Conservation (phyloP, 2,329 filamentous ascomycete genomes). For the Pseudocercospora eumusae region DNA sequence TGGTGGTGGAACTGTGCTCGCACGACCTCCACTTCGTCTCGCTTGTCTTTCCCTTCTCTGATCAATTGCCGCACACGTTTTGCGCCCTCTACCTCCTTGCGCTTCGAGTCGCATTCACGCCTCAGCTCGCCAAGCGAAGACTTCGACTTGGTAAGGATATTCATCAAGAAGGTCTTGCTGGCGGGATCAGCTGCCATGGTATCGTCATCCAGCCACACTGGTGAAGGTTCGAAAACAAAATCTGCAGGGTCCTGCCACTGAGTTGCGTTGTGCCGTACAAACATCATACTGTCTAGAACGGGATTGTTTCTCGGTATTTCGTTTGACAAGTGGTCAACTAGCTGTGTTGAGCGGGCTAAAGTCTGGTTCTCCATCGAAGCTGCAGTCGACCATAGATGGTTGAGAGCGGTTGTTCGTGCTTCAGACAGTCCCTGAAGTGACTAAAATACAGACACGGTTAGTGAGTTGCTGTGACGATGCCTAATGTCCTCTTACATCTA, state of each 20-base stretch:
- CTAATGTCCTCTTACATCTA: constrained; percentile 65
- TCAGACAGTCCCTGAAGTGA: constrained; percentile 89
- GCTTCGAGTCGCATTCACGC: constrained; percentile 81
- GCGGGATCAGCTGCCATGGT: constrained; percentile 81
- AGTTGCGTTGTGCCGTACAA: constrained; percentile 83
- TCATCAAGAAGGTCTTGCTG: constrained; percentile 87
- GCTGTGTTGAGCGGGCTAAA: constrained; percentile 69
- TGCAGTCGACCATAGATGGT: constrained; percentile 80
- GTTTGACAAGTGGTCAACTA: constrained; percentile 69
- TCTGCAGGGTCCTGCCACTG: constrained; percentile 81
- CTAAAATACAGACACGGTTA: constrained; percentile 35
- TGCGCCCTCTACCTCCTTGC: constrained; percentile 76
- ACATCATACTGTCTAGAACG: constrained; percentile 95
- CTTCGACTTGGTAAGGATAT: constrained; percentile 89
- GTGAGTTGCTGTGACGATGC: not conserved
- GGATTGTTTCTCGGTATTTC: constrained; percentile 90
- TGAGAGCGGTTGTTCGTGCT: constrained; percentile 80
- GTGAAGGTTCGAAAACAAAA: constrained; percentile 87
- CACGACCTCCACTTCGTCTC: constrained; percentile 84
- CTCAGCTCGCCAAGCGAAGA: constrained; percentile 75
- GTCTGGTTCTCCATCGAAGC: constrained; percentile 78
- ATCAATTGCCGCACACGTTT: constrained; percentile 74
- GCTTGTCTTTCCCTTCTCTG: constrained; percentile 79
- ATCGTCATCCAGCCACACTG: constrained; percentile 94
- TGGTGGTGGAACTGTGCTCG: constrained; percentile 80